phyloP scores from a whole-genome alignment of 2,329 filamentous ascomycete genomes.

The Diaporthe humulicola region DNA sequence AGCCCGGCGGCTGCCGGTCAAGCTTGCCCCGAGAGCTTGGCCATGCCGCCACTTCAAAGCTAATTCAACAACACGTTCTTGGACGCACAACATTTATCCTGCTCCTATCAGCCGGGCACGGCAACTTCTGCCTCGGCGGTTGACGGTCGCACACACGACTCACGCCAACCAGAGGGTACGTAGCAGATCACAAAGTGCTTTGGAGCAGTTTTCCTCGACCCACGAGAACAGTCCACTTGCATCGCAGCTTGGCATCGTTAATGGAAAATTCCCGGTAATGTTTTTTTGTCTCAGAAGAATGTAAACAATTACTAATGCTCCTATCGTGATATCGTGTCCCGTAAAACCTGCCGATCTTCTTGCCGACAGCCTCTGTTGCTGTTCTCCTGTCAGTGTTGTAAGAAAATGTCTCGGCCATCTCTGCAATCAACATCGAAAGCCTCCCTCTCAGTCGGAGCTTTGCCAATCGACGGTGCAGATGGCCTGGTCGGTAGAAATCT shows the following conservation, averaged over 20 bases:
- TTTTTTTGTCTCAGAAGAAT: conserved; percentile 20
- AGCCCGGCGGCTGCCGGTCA: not conserved
- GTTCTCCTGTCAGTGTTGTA: not conserved
- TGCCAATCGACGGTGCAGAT: not conserved
- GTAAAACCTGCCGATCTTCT: conserved; percentile 17
- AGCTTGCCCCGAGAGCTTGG: conserved; percentile 4
- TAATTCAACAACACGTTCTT: not conserved
- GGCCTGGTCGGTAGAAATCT: not conserved
- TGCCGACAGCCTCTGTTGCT: conserved; percentile 7
- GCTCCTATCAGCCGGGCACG: not conserved
- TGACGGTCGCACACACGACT: not conserved
- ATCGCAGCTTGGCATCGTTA: not conserved
- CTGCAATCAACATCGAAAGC: not conserved
- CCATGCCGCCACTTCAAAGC: not conserved
- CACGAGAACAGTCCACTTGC: not conserved
- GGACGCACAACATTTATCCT: not conserved
- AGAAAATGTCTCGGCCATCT: not conserved
- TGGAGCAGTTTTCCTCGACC: not conserved
- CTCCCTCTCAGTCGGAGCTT: not conserved
- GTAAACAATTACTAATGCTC: conserved; percentile 34
- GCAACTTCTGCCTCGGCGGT: not conserved
- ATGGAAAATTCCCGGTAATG: not conserved
- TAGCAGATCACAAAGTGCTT: not conserved
- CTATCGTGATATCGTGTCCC: conserved; percentile 34
- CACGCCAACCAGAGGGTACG: no score